Conservation (phyloP, 768 basidiomycete genomes). For the Trametes gibbosa region DNA sequence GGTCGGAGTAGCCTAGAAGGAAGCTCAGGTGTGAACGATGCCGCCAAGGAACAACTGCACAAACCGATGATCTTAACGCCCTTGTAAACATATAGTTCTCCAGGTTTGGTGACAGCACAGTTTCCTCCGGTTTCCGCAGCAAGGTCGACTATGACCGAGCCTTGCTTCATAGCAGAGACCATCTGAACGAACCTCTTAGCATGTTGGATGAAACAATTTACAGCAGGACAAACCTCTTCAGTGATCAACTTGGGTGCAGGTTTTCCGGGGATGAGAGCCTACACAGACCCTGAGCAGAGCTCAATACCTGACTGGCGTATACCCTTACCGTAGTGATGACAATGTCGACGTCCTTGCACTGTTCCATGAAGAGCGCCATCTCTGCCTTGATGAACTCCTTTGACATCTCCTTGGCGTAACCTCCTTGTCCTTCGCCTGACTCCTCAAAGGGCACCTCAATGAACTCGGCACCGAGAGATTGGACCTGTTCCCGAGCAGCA, state of each 20-base stretch:
- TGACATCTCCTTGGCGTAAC: constrained; percentile 89
- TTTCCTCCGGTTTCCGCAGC: constrained; percentile 92
- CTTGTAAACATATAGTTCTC: constrained; percentile 61
- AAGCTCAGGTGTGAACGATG: background rate
- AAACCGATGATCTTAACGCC: constrained; percentile 84
- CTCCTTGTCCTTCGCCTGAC: constrained; percentile 79
- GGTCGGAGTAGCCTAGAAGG: constrained; percentile 69
- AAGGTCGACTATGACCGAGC: constrained; percentile 83
- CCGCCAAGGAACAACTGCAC: background rate
- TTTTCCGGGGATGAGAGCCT: constrained; percentile 85
- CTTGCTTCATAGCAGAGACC: constrained; percentile 90
- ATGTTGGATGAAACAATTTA: background rate
- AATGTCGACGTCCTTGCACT: constrained; percentile 88
- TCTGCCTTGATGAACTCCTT: constrained; percentile 88
- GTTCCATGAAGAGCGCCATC: constrained; percentile 85
- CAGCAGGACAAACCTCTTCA: constrained; percentile 43
- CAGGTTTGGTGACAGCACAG: constrained; percentile 78
- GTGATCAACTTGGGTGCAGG: constrained; percentile 85
- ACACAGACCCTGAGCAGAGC: background rate
- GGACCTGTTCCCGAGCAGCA: constrained; percentile 84
- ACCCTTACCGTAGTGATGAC: constrained; percentile 72
- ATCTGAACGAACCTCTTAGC: constrained; percentile 39
- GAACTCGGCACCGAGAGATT: constrained; percentile 88
- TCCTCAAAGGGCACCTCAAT: constrained; percentile 79
- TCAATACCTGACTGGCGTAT: background rate